These are phyloP conservation scores for Pythium volutum DNA, from an alignment of 352 stramenopile species.

Conservation along the genomic window DNA sequence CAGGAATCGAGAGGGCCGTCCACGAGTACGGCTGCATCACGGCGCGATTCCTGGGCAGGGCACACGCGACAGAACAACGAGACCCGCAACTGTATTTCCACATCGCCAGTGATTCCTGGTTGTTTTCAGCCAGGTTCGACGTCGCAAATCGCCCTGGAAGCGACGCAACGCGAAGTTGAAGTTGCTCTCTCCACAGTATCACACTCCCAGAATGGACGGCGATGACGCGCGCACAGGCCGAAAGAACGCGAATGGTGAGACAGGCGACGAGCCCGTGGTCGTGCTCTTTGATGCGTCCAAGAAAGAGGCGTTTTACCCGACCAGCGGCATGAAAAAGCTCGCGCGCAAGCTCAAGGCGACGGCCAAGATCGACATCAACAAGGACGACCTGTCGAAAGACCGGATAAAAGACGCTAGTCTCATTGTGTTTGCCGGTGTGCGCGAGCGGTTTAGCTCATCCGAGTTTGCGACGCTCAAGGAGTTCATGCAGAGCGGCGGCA, in stretches of 20 bases:
- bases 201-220: conserved; percentile 16
- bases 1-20: not conserved
- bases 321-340: conserved; percentile 92
- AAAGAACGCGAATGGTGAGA: conserved; percentile 6
- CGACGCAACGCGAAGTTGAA: conserved; percentile 1
- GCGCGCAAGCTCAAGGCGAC: conserved; percentile 85
- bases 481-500: conserved; percentile 88
- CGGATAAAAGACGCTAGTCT: conserved; percentile 84
- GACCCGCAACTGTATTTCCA: not conserved
- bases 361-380: conserved; percentile 93
- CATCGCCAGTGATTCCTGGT: not conserved
- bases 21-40: not conserved
- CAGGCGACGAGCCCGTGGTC: conserved; percentile 23
- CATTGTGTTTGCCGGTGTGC: conserved; percentile 89
- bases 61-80: not conserved
- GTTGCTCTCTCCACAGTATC: not conserved
- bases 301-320: conserved; percentile 91
- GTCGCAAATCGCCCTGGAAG: not conserved
- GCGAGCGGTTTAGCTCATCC: conserved; percentile 87
- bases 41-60: not conserved
- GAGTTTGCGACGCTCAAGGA: conserved; percentile 88
- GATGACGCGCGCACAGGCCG: conserved; percentile 11
- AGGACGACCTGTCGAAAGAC: conserved; percentile 90
- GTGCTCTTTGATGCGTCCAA: conserved; percentile 93
- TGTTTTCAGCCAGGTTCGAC: not conserved